phyloP scores from a whole-genome alignment of 2,329 filamentous ascomycete genomes.

The Calycina marina region DNA sequence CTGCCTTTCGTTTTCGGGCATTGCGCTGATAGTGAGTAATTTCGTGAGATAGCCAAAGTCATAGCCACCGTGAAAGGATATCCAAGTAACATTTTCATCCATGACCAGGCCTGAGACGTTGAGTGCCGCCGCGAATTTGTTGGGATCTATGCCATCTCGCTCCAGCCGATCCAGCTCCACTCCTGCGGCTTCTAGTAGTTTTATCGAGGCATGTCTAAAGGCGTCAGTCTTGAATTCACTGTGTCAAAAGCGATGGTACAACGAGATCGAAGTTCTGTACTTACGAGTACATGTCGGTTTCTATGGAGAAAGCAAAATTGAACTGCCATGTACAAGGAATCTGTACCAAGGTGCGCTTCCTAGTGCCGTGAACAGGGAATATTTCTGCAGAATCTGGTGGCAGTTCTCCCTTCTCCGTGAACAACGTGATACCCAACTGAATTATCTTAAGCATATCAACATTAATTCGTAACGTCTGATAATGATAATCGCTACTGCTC shows the following conservation, averaged over 20 bases:
- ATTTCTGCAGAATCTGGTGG: too few species aligned
- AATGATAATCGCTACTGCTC: constrained; percentile 95
- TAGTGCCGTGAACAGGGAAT: too few species aligned
- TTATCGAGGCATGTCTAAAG: constrained; percentile 89
- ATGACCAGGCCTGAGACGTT: constrained; percentile 87
- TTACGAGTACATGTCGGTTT: constrained; percentile 95
- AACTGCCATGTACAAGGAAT: constrained; percentile 95
- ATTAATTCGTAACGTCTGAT: constrained; percentile 92
- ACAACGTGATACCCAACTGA: constrained; percentile 87
- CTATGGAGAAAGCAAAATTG: constrained; percentile 93
- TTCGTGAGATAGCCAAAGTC: constrained; percentile 97
- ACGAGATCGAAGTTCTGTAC: too few species aligned
- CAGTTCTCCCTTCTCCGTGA: constrained; percentile 78
- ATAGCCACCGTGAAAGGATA: constrained; percentile 95
- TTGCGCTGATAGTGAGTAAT: constrained; percentile 65
- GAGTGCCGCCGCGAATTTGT: constrained; percentile 75
- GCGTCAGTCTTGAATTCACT: too few species aligned
- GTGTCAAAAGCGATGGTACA: too few species aligned
- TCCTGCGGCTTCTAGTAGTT: constrained; percentile 79
- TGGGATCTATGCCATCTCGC: constrained; percentile 78
- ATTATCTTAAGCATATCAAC: constrained; percentile 97
- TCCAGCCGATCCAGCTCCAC: constrained; percentile 80
- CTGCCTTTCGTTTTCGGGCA: constrained; percentile 79
- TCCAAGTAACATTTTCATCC: constrained; percentile 81
- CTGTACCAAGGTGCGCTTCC: too few species aligned